These are phyloP conservation scores for Calonectria pauciramosa DNA, from an alignment of 2,329 filamentous ascomycete genomes.

Conservation along the genomic window DNA sequence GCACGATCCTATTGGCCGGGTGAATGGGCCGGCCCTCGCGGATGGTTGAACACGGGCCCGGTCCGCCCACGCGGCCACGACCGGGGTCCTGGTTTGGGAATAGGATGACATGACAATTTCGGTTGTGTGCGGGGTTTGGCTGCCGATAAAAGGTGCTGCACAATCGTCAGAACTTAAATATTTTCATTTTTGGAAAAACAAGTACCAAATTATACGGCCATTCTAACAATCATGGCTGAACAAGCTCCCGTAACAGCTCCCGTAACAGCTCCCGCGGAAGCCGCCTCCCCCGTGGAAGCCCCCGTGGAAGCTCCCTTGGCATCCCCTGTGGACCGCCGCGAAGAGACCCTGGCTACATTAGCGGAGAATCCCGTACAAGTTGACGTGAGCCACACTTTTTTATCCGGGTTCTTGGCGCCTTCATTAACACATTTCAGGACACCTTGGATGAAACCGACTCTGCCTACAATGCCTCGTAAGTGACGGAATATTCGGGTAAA, in stretches of 20 bases:
- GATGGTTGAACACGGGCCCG: background rate
- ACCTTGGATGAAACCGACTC: constrained; percentile 10
- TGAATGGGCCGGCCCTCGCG: background rate
- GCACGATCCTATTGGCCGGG: background rate
- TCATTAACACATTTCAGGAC: constrained; percentile 7
- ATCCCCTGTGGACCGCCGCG: background rate
- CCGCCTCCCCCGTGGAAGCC: background rate
- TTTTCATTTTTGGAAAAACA: background rate
- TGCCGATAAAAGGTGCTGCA: background rate
- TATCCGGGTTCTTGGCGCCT: background rate
- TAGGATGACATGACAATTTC: constrained; percentile 8
- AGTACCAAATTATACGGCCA: background rate
- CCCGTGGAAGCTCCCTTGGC: background rate
- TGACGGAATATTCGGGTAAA: background rate
- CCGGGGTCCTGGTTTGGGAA: background rate
- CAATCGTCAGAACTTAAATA: background rate
- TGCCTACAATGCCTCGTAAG: constrained; percentile 18
- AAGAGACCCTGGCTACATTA: background rate
- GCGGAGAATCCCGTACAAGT: constrained; percentile 14
- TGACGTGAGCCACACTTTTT: background rate
- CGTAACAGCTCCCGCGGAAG: background rate
- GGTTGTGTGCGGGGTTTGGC: background rate
- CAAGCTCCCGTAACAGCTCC: background rate
- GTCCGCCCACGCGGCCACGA: background rate
- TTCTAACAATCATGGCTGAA: background rate